These are phyloP conservation scores for Leonotis leonurus DNA, from an alignment of 257 asterid species.

Conservation along the genomic window DNA sequence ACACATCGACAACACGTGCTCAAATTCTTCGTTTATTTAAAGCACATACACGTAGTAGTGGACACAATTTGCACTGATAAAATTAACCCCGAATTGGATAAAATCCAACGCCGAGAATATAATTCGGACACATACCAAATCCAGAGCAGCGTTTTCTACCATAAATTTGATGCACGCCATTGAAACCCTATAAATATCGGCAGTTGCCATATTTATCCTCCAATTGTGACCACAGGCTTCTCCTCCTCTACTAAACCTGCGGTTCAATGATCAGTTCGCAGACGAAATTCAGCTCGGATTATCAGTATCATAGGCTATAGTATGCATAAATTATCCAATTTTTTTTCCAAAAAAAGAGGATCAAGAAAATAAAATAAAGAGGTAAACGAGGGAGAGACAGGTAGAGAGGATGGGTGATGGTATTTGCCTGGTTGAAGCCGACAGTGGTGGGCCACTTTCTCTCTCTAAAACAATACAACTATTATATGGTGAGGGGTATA, in stretches of 20 bases:
- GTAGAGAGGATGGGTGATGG: constrained; percentile 28
- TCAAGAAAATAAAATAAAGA: background rate
- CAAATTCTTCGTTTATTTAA: background rate
- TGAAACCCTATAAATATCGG: constrained; percentile 41
- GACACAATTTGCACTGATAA: constrained; percentile 11
- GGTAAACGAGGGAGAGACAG: constrained; percentile 13
- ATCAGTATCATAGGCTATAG: constrained; percentile 2
- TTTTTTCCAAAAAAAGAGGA: background rate
- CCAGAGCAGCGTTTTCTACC: constrained; percentile 13
- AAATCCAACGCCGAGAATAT: constrained; percentile 14
- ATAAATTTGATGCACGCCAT: constrained; percentile 8
- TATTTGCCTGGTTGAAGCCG: constrained; percentile 90
- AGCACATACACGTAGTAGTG: background rate
- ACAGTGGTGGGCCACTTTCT: constrained; percentile 39
- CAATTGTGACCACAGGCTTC: constrained; percentile 17
- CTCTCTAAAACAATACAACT: constrained; percentile 22
- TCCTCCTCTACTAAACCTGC: constrained; percentile 5
- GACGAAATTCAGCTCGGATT: constrained; percentile 24
- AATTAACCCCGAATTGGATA: constrained; percentile 5
- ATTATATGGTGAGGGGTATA: background rate
- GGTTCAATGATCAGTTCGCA: constrained; percentile 15
- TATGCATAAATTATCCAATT: background rate
- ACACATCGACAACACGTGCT: constrained; percentile 15
- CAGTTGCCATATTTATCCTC: constrained; percentile 25
- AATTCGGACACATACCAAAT: constrained; percentile 21